These are phyloP conservation scores for Lolium perenne DNA, from an alignment of 176 grass and related monocot species.

Conservation along the genomic window DNA sequence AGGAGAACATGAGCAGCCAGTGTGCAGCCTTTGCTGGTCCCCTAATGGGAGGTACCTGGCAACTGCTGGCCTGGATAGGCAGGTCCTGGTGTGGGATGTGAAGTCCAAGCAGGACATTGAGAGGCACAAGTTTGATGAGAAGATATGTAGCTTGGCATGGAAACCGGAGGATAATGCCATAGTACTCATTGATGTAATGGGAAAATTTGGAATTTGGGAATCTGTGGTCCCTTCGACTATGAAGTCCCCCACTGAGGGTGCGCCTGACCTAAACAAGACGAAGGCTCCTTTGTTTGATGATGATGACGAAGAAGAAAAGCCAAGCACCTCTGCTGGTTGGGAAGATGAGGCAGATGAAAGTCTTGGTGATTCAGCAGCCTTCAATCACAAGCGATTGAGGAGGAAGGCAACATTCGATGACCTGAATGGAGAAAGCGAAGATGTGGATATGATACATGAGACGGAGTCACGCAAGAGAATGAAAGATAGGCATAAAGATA, in stretches of 20 bases:
- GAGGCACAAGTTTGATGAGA: conserved; percentile 87
- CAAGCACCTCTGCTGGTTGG: conserved; percentile 64
- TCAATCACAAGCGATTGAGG: conserved; percentile 60
- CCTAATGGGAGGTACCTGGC: conserved; percentile 87
- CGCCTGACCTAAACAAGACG: conserved; percentile 45
- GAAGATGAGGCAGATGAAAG: conserved; percentile 72
- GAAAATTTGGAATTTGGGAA: conserved; percentile 90
- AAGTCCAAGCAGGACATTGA: conserved; percentile 93
- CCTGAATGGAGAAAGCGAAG: conserved; percentile 65
- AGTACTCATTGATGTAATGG: conserved; percentile 75
- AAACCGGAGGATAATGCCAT: conserved; percentile 85
- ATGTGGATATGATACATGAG: conserved; percentile 61
- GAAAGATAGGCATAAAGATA: conserved; percentile 51
- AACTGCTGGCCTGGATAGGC: conserved; percentile 80
- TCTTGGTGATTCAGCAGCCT: conserved; percentile 55
- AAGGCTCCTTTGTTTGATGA: conserved; percentile 76
- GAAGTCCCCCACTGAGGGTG: conserved; percentile 81
- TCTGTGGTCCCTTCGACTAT: conserved; percentile 67
- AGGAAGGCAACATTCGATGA: conserved; percentile 50
- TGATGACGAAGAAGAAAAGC: conserved; percentile 66
- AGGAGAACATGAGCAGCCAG: conserved; percentile 86
- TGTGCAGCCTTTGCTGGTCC: conserved; percentile 87
- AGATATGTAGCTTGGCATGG: conserved; percentile 77
- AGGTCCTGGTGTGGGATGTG: conserved; percentile 96
- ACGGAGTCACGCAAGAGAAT: conserved; percentile 67